Evolutionary conservation across 495 filamentous ascomycete genomes (phyloP), one percentile per base, ranked within the genome.

Genomic region (Cairneyella variabilis): DNA sequence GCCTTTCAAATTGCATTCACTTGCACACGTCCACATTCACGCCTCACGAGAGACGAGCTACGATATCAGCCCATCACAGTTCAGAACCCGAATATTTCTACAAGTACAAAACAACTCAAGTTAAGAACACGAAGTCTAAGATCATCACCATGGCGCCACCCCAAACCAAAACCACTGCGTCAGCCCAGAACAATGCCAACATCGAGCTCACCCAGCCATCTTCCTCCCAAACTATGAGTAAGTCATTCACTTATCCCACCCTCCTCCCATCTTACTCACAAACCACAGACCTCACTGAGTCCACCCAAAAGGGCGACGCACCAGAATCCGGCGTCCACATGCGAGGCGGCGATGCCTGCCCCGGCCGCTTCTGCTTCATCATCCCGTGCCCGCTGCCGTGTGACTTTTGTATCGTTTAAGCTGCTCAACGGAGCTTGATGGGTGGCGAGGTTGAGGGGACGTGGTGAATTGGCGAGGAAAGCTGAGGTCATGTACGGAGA

Each of bases 281-380:
- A 14, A 32, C 14, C 14, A 7, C 14, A 32, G 28, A 32, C 14
- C 28, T 14, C 14, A 7, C 28, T 14, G 28, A 32, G 28, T 14
- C 28, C 6, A 14, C 28, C 14, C 28, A 32, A 32, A 32, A 32
- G 6, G 14, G 7, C 28, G 28, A 32, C 7, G 28, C 28, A 14
- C 28, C 6, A 32, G 28, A 6, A 7, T 6, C 28, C 7, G 14
- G 14, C 6, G 28, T 7, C 7, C 28, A 32, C 14, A 14, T 32
- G 28, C 28, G 28, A 32, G 28, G 53, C 3, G 53, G 47, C n/a
- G 46, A 50, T 1, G 43, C 26, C 3, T 56, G 53, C 18, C 53
- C 53, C 7, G 52, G 53, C n/a, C 45, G 53, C 14, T 56, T 51
- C 22, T 56, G 53, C 46, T 56, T 56, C 28, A 56, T 56, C 17